Evolutionary conservation across 2,329 filamentous ascomycete genomes (phyloP), one percentile per base, ranked within the genome.

Genomic region (Orbilia quercus): DNA sequence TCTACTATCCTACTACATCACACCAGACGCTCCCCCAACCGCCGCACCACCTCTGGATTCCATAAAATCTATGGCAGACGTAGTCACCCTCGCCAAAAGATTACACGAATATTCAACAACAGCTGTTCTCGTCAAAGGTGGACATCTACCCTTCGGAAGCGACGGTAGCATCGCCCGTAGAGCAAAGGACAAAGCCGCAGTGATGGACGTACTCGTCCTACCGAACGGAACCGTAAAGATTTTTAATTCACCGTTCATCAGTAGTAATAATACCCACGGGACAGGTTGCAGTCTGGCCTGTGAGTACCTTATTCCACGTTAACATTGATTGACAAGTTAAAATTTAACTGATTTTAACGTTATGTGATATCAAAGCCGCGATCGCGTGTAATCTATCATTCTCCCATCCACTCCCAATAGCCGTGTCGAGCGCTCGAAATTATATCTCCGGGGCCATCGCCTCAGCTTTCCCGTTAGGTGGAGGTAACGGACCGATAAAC

Each of bases 281-380:
- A 98, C 95, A 0, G 95, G 95, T 2, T 99, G 95, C 79, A 96
- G 92, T 7, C 85, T 98, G 71, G 95, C 95, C 42, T 96, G 89
- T 91, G 80, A 82, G 88, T 83, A 11, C 9, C 7, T 18, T 36
- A 2, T 36, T 22, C 11, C 11, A 28, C 48, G 5, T 9, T 23
- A n/a, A 25, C 16, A n/a, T 3, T 16, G 20, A 7, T 23, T 47
- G 3, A 11, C 18, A 16, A 50, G 36, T 25, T 36, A 16, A 22
- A 20, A 25, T n/a, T n/a, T n/a, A 31, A 31, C 28, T 31, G 28
- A 34, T 36, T 16, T 54, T 40, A n/a, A 53, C 28, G 50, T 18
- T 20, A 11, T 28, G 14, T 28, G n/a, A 6, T 1, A 54, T 42
- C 11, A 28, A 28, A 84, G 82, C 87, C 44, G 87, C 88, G 4